Evolutionary conservation across 768 basidiomycete genomes (phyloP).

Genomic region (Amanita pallidorosea): DNA sequence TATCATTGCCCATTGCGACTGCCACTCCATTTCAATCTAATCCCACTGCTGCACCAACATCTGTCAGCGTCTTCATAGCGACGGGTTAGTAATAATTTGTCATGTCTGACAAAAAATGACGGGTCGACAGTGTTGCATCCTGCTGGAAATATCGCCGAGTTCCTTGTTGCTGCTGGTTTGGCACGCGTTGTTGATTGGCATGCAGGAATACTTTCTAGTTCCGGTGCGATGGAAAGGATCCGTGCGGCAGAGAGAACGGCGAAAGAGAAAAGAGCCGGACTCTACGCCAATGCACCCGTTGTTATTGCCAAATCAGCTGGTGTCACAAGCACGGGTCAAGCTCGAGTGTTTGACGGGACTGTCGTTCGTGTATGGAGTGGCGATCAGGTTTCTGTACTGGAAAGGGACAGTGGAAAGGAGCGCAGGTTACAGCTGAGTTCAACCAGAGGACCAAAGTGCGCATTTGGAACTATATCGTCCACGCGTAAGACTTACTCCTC

Average conservation of each 20-base stretch:
- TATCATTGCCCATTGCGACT: constrained; percentile 70
- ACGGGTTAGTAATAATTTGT: constrained; percentile 35
- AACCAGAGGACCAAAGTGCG: constrained; percentile 72
- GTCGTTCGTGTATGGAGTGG: constrained; percentile 88
- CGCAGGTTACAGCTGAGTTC: constrained; percentile 82
- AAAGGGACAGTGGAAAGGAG: constrained; percentile 66
- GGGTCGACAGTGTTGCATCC: constrained; percentile 64
- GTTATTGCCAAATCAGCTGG: constrained; percentile 36
- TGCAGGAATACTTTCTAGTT: constrained; percentile 81
- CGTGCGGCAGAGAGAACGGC: constrained; percentile 75
- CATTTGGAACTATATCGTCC: not conserved
- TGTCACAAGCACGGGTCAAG: constrained; percentile 28
- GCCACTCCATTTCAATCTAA: constrained; percentile 73
- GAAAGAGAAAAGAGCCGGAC: constrained; percentile 59
- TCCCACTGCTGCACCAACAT: constrained; percentile 41
- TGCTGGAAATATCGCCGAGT: constrained; percentile 89
- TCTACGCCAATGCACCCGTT: constrained; percentile 51
- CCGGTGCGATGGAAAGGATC: constrained; percentile 81
- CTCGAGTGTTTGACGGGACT: constrained; percentile 63
- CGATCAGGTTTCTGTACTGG: constrained; percentile 78
- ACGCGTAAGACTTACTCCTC: not conserved
- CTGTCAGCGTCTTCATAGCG: constrained; percentile 86
- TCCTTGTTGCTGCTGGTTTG: constrained; percentile 73
- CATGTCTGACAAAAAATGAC: constrained; percentile 1
- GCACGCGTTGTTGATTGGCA: constrained; percentile 97